Percentiles rank a stretch among this genome's conserved stretches.
phyloP scores from a whole-genome alignment of 2,329 filamentous ascomycete species.

The Sarocladiaceae sp. region DNA sequence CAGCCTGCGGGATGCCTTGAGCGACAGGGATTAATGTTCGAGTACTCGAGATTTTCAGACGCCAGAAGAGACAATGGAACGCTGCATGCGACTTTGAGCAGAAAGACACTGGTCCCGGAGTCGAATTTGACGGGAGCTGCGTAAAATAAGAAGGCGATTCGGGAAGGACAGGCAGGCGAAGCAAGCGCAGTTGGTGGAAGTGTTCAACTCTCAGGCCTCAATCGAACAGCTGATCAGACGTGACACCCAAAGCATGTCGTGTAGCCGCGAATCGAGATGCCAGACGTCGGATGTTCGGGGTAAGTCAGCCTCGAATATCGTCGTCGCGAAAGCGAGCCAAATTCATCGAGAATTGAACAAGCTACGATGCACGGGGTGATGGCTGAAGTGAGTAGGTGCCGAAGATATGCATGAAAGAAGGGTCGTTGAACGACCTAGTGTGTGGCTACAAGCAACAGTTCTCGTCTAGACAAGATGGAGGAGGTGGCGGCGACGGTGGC shows the following conservation, averaged over 20 bases:
- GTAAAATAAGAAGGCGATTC: not conserved
- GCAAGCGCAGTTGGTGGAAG: not conserved
- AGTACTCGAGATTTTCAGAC: too few relatives aligned
- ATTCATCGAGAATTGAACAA: not conserved
- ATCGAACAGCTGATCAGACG: not conserved
- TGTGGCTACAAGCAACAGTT: not conserved
- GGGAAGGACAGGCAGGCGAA: slow-evolving; percentile 2
- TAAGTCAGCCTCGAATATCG: not conserved
- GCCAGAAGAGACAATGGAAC: not conserved
- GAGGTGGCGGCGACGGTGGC: not conserved
- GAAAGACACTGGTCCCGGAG: too few relatives aligned
- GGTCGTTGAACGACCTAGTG: slow-evolving; percentile 1
- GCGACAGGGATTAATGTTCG: not conserved
- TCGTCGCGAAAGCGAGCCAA: not conserved
- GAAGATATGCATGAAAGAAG: slow-evolving; percentile 5
- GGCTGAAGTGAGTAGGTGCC: not conserved
- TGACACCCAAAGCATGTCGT: not conserved
- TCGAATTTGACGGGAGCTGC: too few relatives aligned
- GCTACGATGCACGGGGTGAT: not conserved
- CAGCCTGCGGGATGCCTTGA: not conserved
- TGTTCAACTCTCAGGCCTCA: slow-evolving; percentile 3
- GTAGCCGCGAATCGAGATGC: not conserved
- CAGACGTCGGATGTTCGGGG: not conserved
- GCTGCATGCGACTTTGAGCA: too few relatives aligned
- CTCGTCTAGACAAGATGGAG: not conserved